phyloP scores from a whole-genome alignment of 2,329 filamentous ascomycete species.

The Sclerotinia minor region DNA sequence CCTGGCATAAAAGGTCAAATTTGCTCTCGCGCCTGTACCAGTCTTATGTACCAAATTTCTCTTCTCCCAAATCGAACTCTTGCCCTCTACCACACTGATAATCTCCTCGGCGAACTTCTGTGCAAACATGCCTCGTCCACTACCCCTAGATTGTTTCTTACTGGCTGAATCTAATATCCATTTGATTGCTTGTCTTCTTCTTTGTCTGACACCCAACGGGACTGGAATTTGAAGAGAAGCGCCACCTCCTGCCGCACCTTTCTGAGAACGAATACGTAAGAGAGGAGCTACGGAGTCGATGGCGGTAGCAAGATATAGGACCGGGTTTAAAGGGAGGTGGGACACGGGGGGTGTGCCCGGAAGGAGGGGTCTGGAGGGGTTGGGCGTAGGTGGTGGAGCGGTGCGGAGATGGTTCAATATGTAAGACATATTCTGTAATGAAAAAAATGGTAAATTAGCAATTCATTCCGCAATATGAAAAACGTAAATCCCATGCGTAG shows the following conservation, averaged over 20 bases:
- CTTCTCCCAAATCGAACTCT: constrained; percentile 81
- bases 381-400: constrained; percentile 73
- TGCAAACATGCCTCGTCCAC: constrained; percentile 71
- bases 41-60: constrained; percentile 76
- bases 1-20: constrained; percentile 51
- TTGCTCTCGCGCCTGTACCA: constrained; percentile 75
- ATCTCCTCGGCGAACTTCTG: constrained; percentile 82
- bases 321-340: constrained; percentile 83
- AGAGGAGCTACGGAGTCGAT: constrained; percentile 92
- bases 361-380: constrained; percentile 68
- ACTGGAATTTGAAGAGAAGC: constrained; percentile 77
- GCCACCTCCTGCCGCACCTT: constrained; percentile 83
- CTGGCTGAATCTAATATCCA: constrained; percentile 89
- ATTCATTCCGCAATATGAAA: background rate
- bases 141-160: constrained; percentile 72
- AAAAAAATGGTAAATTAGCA: background rate
- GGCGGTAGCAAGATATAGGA: constrained; percentile 84
- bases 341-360: constrained; percentile 74
- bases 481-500: constrained; percentile 28
- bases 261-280: constrained; percentile 72
- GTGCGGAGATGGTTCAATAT: constrained; percentile 85
- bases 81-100: constrained; percentile 82
- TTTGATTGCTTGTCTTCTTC: constrained; percentile 73
- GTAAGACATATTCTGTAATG: constrained; percentile 72
- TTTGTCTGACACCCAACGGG: constrained; percentile 72